Evolutionary conservation across 805 yeast species (phyloP).

Genomic region (Candida jianshihensis): DNA sequence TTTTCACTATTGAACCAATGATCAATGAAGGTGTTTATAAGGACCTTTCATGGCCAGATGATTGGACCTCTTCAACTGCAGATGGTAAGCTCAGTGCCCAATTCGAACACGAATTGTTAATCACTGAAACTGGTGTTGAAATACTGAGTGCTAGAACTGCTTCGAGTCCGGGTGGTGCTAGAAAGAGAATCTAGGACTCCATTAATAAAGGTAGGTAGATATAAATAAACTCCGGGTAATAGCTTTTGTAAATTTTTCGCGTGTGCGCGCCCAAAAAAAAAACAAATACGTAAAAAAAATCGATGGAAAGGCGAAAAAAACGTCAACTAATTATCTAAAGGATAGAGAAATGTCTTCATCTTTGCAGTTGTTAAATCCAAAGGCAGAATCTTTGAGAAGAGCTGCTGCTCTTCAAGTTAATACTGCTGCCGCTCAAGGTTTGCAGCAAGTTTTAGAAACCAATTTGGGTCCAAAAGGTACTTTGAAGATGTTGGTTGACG

Average conservation of each 20-base stretch:
- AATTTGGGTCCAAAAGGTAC: slow-evolving; percentile 98
- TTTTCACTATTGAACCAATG: slow-evolving; percentile 98
- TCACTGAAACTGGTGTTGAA: slow-evolving; percentile 92
- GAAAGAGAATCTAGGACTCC: slow-evolving; percentile 48
- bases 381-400: slow-evolving; percentile 95
- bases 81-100: slow-evolving; percentile 92
- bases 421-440: slow-evolving; percentile 93
- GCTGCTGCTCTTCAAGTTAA: slow-evolving; percentile 94
- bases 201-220: too few relatives aligned
- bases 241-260: slow-evolving; percentile 1
- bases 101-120: slow-evolving; percentile 87
- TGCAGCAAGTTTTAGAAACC: slow-evolving; percentile 85
- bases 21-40: slow-evolving; percentile 75
- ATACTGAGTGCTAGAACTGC: slow-evolving; percentile 77
- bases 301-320: not conserved
- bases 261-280: not conserved
- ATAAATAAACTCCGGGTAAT: slow-evolving; percentile 1
- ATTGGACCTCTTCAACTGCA: slow-evolving; percentile 90
- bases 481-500: slow-evolving; percentile 92
- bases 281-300: not conserved
- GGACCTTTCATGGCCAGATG: slow-evolving; percentile 92
- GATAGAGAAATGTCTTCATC: slow-evolving; percentile 43
- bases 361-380: slow-evolving; percentile 88
- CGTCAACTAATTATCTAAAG: not conserved
- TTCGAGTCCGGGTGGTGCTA: slow-evolving; percentile 84